phyloP scores from a whole-genome alignment of 2,329 filamentous ascomycete species.

The Stachybotrys elegans region DNA sequence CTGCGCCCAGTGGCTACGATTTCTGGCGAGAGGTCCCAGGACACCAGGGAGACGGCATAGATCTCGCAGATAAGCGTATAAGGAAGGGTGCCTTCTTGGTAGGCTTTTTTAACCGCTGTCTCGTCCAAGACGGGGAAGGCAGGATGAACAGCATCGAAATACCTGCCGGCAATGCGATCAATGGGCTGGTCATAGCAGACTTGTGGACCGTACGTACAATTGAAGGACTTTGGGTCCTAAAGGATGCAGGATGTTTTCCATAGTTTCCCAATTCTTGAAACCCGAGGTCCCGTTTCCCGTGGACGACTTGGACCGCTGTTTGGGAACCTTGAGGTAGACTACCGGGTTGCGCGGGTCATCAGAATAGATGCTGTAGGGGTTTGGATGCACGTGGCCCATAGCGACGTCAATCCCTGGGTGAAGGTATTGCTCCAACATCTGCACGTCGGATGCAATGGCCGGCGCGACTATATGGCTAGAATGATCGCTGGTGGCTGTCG shows the following conservation, averaged over 20 bases:
- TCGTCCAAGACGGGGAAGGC: constrained; percentile 5
- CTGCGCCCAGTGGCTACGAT: background rate
- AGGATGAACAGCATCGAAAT: constrained; percentile 6
- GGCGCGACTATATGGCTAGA: background rate
- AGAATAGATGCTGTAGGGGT: constrained; percentile 4
- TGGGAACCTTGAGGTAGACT: constrained; percentile 4
- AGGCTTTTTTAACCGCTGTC: background rate
- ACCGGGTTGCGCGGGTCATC: constrained; percentile 3
- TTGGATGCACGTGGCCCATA: constrained; percentile 1
- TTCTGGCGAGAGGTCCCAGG: background rate
- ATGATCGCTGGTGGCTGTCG: background rate
- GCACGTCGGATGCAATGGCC: background rate
- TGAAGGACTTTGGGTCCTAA: constrained; percentile 1
- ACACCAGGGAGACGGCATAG: constrained; percentile 4
- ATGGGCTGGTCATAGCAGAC: background rate
- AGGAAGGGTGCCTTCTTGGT: background rate
- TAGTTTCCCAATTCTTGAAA: constrained; percentile 4
- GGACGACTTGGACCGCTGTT: background rate
- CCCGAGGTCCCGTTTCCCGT: background rate
- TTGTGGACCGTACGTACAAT: constrained; percentile 2
- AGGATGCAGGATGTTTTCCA: constrained; percentile 3
- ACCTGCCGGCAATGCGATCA: background rate
- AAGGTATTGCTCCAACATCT: background rate
- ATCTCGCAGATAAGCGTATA: constrained; percentile 3
- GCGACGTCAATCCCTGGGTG: background rate